These are phyloP conservation scores for Leucosporidium scottii DNA, from an alignment of 768 basidiomycete species.

Conservation along the genomic window DNA sequence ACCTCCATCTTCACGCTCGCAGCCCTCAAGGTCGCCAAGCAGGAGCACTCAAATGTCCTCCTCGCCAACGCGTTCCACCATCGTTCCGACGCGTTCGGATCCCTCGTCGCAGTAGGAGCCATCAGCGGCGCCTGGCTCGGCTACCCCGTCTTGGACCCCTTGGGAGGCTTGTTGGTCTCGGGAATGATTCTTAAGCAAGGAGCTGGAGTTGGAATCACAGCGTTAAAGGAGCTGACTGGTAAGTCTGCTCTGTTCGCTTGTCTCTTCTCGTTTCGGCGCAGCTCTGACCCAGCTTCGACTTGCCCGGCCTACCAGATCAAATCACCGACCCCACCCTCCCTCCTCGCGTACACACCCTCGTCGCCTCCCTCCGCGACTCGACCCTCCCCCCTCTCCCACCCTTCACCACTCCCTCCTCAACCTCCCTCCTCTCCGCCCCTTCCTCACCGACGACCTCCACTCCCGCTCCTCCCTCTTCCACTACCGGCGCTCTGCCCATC, in stretches of 20 bases:
- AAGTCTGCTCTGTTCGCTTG: not conserved
- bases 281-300: constrained; percentile 2
- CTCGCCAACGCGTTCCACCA: constrained; percentile 96
- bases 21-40: constrained; percentile 64
- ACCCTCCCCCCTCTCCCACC: constrained; percentile 52
- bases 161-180: constrained; percentile 61
- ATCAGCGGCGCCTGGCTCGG: constrained; percentile 63
- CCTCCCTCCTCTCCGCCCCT: constrained; percentile 18
- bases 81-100: constrained; percentile 92
- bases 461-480: constrained; percentile 71
- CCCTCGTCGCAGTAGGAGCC: constrained; percentile 79
- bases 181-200: constrained; percentile 39
- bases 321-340: constrained; percentile 86
- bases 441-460: constrained; percentile 55
- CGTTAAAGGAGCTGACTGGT: constrained; percentile 32
- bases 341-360: constrained; percentile 62
- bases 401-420: not conserved
- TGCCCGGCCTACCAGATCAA: constrained; percentile 51
- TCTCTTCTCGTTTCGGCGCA: constrained; percentile 4
- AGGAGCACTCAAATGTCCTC: constrained; percentile 84
- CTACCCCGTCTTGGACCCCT: constrained; percentile 82
- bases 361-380: constrained; percentile 53
- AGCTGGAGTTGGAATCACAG: constrained; percentile 31
- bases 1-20: not conserved
- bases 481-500: constrained; percentile 44